Conservation (phyloP, 805 yeast genomes). For the Yarrowia sp. region DNA sequence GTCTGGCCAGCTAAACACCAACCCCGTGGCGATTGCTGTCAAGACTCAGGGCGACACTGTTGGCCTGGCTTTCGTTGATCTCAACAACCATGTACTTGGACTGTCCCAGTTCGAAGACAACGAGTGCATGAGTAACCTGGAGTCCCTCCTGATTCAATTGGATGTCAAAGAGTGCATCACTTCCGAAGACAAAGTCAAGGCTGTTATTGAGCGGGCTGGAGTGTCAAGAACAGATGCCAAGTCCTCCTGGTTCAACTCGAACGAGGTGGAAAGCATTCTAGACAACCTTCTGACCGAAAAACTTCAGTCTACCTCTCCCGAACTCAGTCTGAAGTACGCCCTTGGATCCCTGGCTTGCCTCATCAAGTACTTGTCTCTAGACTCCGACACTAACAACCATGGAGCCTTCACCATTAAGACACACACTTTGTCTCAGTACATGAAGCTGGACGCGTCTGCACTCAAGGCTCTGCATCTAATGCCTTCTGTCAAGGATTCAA, state of each 20-base stretch:
- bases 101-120: slow-evolving; percentile 80
- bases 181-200: slow-evolving; percentile 59
- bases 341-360: slow-evolving; percentile 66
- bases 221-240: slow-evolving; percentile 63
- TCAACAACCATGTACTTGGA: slow-evolving; percentile 62
- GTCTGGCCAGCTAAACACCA: slow-evolving; percentile 44
- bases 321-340: slow-evolving; percentile 48
- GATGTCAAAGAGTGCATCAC: slow-evolving; percentile 80
- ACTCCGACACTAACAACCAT: slow-evolving; percentile 52
- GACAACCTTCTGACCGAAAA: slow-evolving; percentile 46
- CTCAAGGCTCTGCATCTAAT: slow-evolving; percentile 82
- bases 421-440: slow-evolving; percentile 72
- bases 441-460: slow-evolving; percentile 90
- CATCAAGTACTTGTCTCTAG: slow-evolving; percentile 61
- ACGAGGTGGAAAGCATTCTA: slow-evolving; percentile 75
- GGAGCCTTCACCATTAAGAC: slow-evolving; percentile 55
- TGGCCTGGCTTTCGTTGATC: slow-evolving; percentile 79
- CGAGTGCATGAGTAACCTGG: slow-evolving; percentile 81
- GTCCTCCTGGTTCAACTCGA: slow-evolving; percentile 54
- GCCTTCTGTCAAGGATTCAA: slow-evolving; percentile 51
- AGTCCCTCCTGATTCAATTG: slow-evolving; percentile 78
- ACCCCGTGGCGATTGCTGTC: slow-evolving; percentile 54
- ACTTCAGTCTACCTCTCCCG: slow-evolving; percentile 28
- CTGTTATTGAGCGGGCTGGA: slow-evolving; percentile 74
- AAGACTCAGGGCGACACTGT: slow-evolving; percentile 47